phyloP scores from a whole-genome alignment of 768 basidiomycete genomes.

The Termitomyces sp. region DNA sequence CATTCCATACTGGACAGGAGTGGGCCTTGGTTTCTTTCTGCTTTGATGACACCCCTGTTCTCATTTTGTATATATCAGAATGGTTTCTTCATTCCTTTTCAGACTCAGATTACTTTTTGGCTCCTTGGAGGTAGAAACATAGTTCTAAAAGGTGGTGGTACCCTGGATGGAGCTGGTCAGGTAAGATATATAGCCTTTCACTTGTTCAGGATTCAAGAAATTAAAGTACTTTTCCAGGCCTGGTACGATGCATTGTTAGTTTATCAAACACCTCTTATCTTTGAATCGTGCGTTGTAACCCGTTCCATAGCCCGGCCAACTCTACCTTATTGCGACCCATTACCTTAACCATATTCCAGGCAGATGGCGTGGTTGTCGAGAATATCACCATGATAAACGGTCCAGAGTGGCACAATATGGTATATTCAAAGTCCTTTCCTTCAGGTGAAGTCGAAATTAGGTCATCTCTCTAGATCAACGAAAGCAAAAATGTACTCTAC shows the following conservation, averaged over 20 bases:
- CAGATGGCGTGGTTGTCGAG: constrained; percentile 38
- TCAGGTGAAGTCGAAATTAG: background rate
- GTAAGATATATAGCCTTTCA: constrained; percentile 20
- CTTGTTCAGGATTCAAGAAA: background rate
- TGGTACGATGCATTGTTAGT: constrained; percentile 52
- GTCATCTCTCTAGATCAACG: constrained; percentile 32
- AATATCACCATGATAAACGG: constrained; percentile 43
- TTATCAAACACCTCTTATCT: background rate
- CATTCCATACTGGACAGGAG: constrained; percentile 49
- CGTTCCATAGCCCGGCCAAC: constrained; percentile 31
- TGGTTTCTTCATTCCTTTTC: constrained; percentile 47
- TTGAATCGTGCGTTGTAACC: background rate
- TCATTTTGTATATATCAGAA: constrained; percentile 27
- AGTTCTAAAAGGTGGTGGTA: constrained; percentile 51
- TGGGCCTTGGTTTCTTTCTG: constrained; percentile 14
- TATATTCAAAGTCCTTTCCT: constrained; percentile 12
- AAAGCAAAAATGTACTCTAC: constrained; percentile 39
- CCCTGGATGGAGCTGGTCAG: constrained; percentile 61
- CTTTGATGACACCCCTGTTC: background rate
- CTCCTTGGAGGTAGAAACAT: constrained; percentile 45
- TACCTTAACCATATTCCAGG: constrained; percentile 48
- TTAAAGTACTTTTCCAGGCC: constrained; percentile 20
- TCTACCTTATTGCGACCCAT: constrained; percentile 47
- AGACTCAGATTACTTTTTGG: constrained; percentile 51
- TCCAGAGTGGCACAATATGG: constrained; percentile 50